Evolutionary conservation across 139 green algal species (phyloP).

Genomic region (Ettlia oleoabundans): DNA sequence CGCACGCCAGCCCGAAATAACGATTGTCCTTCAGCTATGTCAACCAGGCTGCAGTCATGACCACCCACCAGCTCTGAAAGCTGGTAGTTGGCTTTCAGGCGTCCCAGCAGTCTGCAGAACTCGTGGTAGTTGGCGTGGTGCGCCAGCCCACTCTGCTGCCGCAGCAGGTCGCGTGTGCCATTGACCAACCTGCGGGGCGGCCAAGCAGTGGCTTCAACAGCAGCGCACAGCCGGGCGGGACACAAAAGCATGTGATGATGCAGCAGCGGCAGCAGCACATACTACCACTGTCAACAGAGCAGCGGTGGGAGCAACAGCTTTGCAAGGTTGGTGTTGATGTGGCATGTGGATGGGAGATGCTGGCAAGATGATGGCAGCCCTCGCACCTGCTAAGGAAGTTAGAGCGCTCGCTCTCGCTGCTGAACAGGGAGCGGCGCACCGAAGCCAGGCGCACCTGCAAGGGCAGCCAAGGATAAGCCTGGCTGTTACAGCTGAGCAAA

Average conservation of each 20-base stretch:
- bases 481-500: not conserved
- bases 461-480: not conserved
- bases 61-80: constrained; percentile 87
- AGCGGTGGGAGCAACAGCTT: too few species aligned
- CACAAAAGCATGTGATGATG: too few species aligned
- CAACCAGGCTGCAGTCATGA: too few species aligned
- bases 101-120: constrained; percentile 93
- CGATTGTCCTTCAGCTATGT: too few species aligned
- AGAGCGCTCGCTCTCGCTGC: constrained; percentile 82
- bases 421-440: constrained; percentile 92
- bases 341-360: too few species aligned
- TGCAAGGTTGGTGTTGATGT: too few species aligned
- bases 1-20: too few species aligned
- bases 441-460: constrained; percentile 84
- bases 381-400: constrained; percentile 84
- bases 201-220: not conserved
- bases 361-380: constrained; percentile 9
- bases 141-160: constrained; percentile 71
- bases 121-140: constrained; percentile 98
- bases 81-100: constrained; percentile 99
- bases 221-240: not conserved
- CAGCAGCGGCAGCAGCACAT: too few species aligned
- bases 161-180: constrained; percentile 76
- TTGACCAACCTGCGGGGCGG: constrained; percentile 45
- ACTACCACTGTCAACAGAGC: too few species aligned